Evolutionary conservation across 495 filamentous ascomycete species (phyloP).

Genomic region (Xylaria nigripes): DNA sequence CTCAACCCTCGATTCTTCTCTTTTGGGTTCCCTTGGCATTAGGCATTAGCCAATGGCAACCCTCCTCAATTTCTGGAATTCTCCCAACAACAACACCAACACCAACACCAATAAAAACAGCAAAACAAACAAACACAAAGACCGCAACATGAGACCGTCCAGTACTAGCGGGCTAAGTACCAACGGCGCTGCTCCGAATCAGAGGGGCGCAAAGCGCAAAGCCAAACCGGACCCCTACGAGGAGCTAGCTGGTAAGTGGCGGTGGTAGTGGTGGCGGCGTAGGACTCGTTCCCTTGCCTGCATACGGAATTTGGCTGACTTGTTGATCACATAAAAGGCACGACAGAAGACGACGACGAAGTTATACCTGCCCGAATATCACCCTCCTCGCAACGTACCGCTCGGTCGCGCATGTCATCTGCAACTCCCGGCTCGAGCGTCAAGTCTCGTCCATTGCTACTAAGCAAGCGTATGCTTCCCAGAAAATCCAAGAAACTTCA

Average conservation of each 20-base stretch:
- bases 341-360: constrained; percentile 4
- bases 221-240: constrained; percentile 25
- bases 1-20: background rate
- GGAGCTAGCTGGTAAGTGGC: constrained; percentile 21
- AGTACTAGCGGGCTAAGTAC: background rate
- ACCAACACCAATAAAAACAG: background rate
- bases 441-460: constrained; percentile 10
- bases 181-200: constrained; percentile 12
- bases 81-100: background rate
- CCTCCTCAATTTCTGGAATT: constrained; percentile 2
- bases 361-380: constrained; percentile 14
- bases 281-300: background rate
- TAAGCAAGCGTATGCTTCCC: constrained; percentile 13
- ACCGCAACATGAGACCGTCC: background rate
- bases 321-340: background rate
- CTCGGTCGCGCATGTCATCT: constrained; percentile 21
- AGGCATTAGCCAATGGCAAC: constrained; percentile 3
- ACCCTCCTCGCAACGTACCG: constrained; percentile 14
- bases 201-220: constrained; percentile 23
- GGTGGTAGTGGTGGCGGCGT: background rate
- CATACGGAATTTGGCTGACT: background rate
- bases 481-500: background rate
- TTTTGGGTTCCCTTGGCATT: constrained; percentile 1
- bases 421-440: constrained; percentile 12
- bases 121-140: background rate